Evolutionary conservation across 768 basidiomycete species (phyloP).

Genomic region (Leucocoprinus sp.): DNA sequence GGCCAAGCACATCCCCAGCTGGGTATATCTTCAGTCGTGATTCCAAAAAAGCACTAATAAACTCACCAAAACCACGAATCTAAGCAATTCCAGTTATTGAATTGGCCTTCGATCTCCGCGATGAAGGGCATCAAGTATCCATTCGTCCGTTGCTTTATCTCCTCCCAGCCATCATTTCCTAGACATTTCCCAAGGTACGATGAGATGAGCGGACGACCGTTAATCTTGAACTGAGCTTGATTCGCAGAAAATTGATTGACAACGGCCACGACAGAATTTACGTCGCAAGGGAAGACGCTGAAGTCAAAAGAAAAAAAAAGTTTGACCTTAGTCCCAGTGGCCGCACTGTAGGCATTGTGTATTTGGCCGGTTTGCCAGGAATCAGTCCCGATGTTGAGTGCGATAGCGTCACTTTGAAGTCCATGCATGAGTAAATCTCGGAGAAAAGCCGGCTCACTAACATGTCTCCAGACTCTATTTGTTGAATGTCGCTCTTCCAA

Average conservation of each 20-base stretch:
- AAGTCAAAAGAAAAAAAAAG: conserved; percentile 53
- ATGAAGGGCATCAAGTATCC: conserved; percentile 49
- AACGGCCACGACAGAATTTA: conserved; percentile 31
- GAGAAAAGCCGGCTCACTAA: conserved; percentile 18
- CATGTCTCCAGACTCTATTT: conserved; percentile 35
- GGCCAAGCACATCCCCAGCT: conserved; percentile 65
- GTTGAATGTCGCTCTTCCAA: conserved; percentile 34
- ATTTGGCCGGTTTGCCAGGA: conserved; percentile 43
- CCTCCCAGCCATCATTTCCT: conserved; percentile 40
- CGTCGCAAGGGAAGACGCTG: conserved; percentile 40
- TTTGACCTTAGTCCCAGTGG: conserved; percentile 37
- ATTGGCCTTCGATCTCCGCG: conserved; percentile 41
- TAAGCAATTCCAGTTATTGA: conserved; percentile 37
- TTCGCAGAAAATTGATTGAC: conserved; percentile 41
- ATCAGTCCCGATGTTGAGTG: conserved; percentile 53
- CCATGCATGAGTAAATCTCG: conserved; percentile 13
- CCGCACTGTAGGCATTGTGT: conserved; percentile 43
- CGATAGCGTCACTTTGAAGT: conserved; percentile 43
- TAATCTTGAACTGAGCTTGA: conserved; percentile 46
- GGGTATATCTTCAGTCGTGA: not conserved
- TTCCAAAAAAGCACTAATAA: not conserved
- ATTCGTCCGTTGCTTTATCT: conserved; percentile 37
- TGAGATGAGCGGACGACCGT: conserved; percentile 48
- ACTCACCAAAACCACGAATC: conserved; percentile 44
- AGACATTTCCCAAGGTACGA: conserved; percentile 57